Evolutionary conservation across 2,329 filamentous ascomycete species (phyloP).

Genomic region (Cryphonectria radicalis): DNA sequence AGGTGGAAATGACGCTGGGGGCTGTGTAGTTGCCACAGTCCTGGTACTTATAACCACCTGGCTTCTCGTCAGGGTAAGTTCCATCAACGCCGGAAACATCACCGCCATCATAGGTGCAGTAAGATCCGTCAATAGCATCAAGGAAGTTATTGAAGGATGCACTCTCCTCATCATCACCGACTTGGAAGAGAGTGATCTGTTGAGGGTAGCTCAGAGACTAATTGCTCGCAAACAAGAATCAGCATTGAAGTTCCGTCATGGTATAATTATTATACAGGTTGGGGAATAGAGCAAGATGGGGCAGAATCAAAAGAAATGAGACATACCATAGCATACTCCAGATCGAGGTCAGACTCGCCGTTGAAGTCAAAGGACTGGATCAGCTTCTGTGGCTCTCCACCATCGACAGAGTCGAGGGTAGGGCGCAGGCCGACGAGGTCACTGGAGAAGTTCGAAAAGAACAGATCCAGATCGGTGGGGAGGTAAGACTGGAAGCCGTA

Average conservation of each 20-base stretch:
- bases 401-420: slow-evolving; percentile 24
- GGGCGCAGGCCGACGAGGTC: slow-evolving; percentile 21
- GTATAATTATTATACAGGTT: neutral
- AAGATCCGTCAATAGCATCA: slow-evolving; percentile 51
- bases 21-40: slow-evolving; percentile 39
- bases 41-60: slow-evolving; percentile 48
- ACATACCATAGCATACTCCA: slow-evolving; percentile 25
- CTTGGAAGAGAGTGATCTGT: slow-evolving; percentile 31
- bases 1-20: slow-evolving; percentile 53
- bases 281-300: neutral
- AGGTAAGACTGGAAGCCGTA: slow-evolving; percentile 28
- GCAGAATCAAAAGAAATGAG: too few relatives aligned
- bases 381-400: slow-evolving; percentile 23
- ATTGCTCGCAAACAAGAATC: neutral
- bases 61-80: slow-evolving; percentile 48
- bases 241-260: neutral
- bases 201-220: slow-evolving; percentile 30
- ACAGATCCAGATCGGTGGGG: slow-evolving; percentile 22
- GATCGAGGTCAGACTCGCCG: slow-evolving; percentile 28
- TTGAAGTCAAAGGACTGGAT: slow-evolving; percentile 23
- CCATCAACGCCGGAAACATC: slow-evolving; percentile 45
- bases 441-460: slow-evolving; percentile 25
- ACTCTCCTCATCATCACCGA: slow-evolving; percentile 30
- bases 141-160: slow-evolving; percentile 47
- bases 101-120: slow-evolving; percentile 46